These are phyloP conservation scores for Brassica cretica DNA, from an alignment of 345 rosid genomes.

Conservation along the genomic window DNA sequence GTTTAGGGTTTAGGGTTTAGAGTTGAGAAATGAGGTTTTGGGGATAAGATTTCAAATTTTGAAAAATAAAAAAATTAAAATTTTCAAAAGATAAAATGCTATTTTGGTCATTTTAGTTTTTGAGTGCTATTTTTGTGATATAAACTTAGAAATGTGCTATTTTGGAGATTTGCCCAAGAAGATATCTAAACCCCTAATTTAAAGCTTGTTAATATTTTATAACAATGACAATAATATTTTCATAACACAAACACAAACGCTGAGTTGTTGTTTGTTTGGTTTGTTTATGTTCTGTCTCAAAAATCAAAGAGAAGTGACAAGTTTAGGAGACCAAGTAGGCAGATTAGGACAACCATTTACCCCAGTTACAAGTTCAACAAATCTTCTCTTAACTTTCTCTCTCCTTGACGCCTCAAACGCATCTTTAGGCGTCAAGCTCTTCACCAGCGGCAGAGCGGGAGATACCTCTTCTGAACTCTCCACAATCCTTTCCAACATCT, in stretches of 20 bases:
- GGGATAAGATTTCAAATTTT: no score
- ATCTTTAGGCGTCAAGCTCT: conserved; percentile 39
- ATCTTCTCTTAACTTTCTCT: conserved; percentile 50
- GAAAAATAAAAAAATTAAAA: no score
- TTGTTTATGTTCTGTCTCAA: conserved; percentile 16
- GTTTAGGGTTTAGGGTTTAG: no score
- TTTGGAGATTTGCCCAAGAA: no score
- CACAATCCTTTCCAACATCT: conserved; percentile 63
- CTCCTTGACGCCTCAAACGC: conserved; percentile 46
- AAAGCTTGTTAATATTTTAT: background rate
- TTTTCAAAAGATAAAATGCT: no score
- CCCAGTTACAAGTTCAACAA: conserved; percentile 46
- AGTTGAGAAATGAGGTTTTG: no score
- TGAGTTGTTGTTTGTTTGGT: background rate
- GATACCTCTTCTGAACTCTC: conserved; percentile 49
- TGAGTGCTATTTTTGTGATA: no score
- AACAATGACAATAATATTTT: conserved; percentile 26
- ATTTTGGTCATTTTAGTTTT: no score
- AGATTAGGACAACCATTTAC: conserved; percentile 56
- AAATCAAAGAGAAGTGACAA: conserved; percentile 37
- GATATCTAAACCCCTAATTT: background rate
- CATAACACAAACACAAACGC: conserved; percentile 31
- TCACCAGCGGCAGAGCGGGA: conserved; percentile 41
- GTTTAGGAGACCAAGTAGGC: conserved; percentile 56
- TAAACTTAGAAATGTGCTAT: no score